Evolutionary conservation across 345 rosid genomes (phyloP).

Genomic region (Eucalyptus curtisii): DNA sequence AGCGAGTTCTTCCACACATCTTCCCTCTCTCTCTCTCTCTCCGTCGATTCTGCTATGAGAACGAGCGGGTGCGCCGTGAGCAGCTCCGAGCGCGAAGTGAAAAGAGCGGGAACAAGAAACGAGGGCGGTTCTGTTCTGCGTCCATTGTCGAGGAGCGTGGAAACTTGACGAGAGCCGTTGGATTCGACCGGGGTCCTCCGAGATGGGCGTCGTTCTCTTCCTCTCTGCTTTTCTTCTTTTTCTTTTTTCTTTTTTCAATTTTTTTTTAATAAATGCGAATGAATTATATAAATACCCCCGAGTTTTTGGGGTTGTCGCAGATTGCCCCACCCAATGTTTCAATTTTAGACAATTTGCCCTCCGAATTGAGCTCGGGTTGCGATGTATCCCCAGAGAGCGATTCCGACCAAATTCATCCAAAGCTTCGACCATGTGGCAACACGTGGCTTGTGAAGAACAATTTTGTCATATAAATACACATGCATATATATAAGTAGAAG

Average conservation of each 20-base stretch:
- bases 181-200: not conserved
- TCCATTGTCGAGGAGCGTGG: not conserved
- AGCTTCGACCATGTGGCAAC: not conserved
- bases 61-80: not conserved
- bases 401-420: not conserved
- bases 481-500: not conserved
- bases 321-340: not conserved
- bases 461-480: not conserved
- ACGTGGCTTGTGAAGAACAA: not conserved
- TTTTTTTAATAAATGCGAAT: not conserved
- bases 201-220: not conserved
- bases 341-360: not conserved
- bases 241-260: not conserved
- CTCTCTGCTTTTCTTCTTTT: not conserved
- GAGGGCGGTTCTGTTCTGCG: not conserved
- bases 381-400: not conserved
- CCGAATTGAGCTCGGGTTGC: not conserved
- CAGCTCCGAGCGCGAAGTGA: not conserved
- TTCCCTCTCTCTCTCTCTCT: too few relatives aligned
- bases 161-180: not conserved
- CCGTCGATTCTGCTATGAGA: not conserved
- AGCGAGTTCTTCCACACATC: constrained; percentile 90
- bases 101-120: not conserved
- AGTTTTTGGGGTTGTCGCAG: not conserved
- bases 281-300: not conserved